Base-by-base conservation (phyloP, 2,329 filamentous ascomycete species). In the Aspergillus jensenii region DNA sequence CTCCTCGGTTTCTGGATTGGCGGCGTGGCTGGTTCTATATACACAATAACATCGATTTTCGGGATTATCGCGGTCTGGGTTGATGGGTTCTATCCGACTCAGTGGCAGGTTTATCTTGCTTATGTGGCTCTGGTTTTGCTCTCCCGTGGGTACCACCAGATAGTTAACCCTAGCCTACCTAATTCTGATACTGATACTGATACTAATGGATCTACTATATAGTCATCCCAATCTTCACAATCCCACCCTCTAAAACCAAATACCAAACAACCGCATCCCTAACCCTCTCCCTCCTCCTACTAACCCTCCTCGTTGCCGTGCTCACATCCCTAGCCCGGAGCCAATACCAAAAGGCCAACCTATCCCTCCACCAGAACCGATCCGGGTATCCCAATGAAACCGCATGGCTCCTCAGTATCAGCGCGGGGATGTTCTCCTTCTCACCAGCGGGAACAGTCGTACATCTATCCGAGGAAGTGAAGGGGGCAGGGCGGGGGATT, bases 1-100 rank as follows among this genome's bases (percentile, higher is more conserved):
- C 52, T 69, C 12, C 31, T 71, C 6, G 67, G 60, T 4, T 71
- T 67, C 65, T 70, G 63, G 66, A 58, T 69, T 2, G 60, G 52
- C 11, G 62, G 60, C 9, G 59, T 59, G 5, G 60, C 65, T 0
- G 58, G 55, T 2, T 37, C 56, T 5, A 60, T 63, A n/a, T 62
- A 59, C 21, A 63, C 56, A 4, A 59, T 63, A 3, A 58, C 61
- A 2, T 64, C 63, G 9, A 60, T 60, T 4, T 64, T 64, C 31
- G 62, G 60, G 1, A 62, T 64, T 4, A 52, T 45, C 4, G 50
- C 47, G 9, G 61, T 64, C 52, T 59, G 58, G 52, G 12, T 53
- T 11, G 51, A 56, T 5, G 56, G 48, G 2, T 67, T 67, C 39
- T 6, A 14, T 1, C 50, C 56, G 3, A 46, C 39, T 2, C 56